These are phyloP conservation scores for Metschnikowia santaceciliae DNA, from an alignment of 805 yeast species.

Conservation along the genomic window DNA sequence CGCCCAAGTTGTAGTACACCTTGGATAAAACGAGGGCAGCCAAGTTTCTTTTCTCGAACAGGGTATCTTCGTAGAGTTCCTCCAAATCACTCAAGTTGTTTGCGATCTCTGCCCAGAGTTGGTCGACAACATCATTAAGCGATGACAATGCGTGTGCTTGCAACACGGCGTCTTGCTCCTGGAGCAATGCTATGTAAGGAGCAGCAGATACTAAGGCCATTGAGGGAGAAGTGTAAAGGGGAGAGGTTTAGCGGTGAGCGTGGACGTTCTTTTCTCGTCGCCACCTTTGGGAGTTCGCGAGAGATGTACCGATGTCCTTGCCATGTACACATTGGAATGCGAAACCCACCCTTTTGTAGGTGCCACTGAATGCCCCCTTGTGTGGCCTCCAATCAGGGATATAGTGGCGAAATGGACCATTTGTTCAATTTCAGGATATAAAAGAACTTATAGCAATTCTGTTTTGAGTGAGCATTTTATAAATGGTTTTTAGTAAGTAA, in stretches of 20 bases:
- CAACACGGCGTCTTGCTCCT: slow-evolving; percentile 73
- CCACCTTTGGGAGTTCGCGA: slow-evolving; percentile 5
- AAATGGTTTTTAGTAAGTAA: too few relatives aligned
- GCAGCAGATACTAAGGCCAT: slow-evolving; percentile 82
- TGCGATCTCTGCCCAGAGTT: slow-evolving; percentile 96
- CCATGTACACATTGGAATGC: not conserved
- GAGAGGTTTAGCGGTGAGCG: not conserved
- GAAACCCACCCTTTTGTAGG: not conserved
- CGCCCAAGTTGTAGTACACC: slow-evolving; percentile 87
- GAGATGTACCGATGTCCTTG: slow-evolving; percentile 1
- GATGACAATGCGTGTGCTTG: slow-evolving; percentile 83
- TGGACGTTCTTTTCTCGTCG: slow-evolving; percentile 5
- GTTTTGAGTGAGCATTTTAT: too few relatives aligned
- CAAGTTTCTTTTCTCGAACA: slow-evolving; percentile 69
- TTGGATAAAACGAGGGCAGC: slow-evolving; percentile 94
- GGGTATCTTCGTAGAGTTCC: slow-evolving; percentile 81
- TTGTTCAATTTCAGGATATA: not conserved
- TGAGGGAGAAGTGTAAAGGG: not conserved
- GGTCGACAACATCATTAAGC: slow-evolving; percentile 78
- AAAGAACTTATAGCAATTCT: too few relatives aligned
- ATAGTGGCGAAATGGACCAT: not conserved
- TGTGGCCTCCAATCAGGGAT: too few relatives aligned
- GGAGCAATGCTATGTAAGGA: slow-evolving; percentile 83
- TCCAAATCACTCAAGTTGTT: slow-evolving; percentile 85
- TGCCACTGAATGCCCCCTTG: not conserved